phyloP scores from a whole-genome alignment of 2,329 filamentous ascomycete genomes.

The Sarocladiaceae sp. region DNA sequence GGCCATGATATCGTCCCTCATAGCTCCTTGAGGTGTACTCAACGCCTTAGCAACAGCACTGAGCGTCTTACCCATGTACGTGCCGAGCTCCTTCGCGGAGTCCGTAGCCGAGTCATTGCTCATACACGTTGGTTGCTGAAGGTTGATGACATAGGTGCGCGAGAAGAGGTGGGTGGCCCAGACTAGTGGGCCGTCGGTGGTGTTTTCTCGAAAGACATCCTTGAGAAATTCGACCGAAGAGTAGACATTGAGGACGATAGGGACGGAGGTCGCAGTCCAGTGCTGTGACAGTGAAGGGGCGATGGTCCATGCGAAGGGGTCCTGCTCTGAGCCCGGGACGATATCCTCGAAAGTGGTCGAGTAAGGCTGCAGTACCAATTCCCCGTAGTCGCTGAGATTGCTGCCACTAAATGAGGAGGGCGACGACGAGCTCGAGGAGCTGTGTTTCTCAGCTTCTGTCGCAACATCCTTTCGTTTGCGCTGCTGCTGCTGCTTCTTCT shows the following conservation, averaged over 20 bases:
- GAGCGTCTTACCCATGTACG: slow-evolving; percentile 32
- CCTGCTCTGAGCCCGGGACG: background rate
- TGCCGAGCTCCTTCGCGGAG: slow-evolving; percentile 27
- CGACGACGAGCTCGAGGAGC: background rate
- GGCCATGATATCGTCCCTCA: slow-evolving; percentile 31
- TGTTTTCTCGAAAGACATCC: slow-evolving; percentile 20
- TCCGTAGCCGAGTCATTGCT: slow-evolving; percentile 19
- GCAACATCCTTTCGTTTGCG: background rate
- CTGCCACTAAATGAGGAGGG: background rate
- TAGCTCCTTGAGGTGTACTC: slow-evolving; percentile 20
- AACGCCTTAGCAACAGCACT: slow-evolving; percentile 34
- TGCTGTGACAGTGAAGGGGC: slow-evolving; percentile 25
- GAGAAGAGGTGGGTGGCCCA: slow-evolving; percentile 37
- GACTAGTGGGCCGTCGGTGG: slow-evolving; percentile 28
- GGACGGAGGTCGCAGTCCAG: slow-evolving; percentile 34
- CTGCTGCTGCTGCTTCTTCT: slow-evolving; percentile 20
- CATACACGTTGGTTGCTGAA: slow-evolving; percentile 26
- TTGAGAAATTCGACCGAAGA: slow-evolving; percentile 29
- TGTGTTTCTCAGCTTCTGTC: background rate
- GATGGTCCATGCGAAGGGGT: slow-evolving; percentile 12
- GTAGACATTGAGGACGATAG: slow-evolving; percentile 35
- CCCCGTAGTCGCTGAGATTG: background rate
- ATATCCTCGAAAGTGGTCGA: background rate
- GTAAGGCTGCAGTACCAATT: background rate
- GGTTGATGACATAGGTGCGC: slow-evolving; percentile 33